Evolutionary conservation across 2,329 filamentous ascomycete genomes (phyloP).

Genomic region (Claviceps digitariae): DNA sequence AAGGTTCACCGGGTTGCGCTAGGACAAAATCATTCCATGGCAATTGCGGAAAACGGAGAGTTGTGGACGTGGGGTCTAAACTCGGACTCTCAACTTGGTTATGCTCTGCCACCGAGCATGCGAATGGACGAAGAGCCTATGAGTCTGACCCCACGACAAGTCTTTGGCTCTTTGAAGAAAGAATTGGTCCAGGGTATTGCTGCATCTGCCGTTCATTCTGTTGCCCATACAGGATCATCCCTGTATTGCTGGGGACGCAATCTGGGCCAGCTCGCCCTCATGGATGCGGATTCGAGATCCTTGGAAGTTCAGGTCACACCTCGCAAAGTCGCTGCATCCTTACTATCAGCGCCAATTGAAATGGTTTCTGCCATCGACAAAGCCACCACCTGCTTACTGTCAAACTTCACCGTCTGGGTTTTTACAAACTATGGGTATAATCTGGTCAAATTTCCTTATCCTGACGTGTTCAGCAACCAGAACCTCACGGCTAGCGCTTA

Average conservation of each 20-base stretch:
- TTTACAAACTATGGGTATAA: slow-evolving; percentile 95
- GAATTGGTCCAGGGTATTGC: slow-evolving; percentile 71
- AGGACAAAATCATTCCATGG: slow-evolving; percentile 83
- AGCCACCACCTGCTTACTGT: slow-evolving; percentile 73
- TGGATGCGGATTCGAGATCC: slow-evolving; percentile 88
- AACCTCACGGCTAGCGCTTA: slow-evolving; percentile 50
- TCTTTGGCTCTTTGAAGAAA: slow-evolving; percentile 83
- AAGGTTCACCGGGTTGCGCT: slow-evolving; percentile 67
- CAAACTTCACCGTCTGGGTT: slow-evolving; percentile 80
- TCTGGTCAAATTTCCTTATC: slow-evolving; percentile 68
- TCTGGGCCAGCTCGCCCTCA: slow-evolving; percentile 80
- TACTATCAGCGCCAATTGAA: slow-evolving; percentile 52
- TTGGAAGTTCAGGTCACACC: slow-evolving; percentile 72
- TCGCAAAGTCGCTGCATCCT: slow-evolving; percentile 74
- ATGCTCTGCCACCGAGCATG: slow-evolving; percentile 52
- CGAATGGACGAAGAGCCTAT: slow-evolving; percentile 72
- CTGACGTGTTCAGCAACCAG: slow-evolving; percentile 56
- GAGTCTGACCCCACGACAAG: slow-evolving; percentile 68
- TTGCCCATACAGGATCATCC: slow-evolving; percentile 67
- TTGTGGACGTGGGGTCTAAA: slow-evolving; percentile 94
- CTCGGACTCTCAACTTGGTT: slow-evolving; percentile 73
- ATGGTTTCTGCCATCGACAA: slow-evolving; percentile 81
- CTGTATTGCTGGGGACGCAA: slow-evolving; percentile 95
- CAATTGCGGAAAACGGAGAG: slow-evolving; percentile 73
- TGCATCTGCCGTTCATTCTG: slow-evolving; percentile 83